phyloP scores from a whole-genome alignment of 495 filamentous ascomycete genomes.

The Penicillium lividum region DNA sequence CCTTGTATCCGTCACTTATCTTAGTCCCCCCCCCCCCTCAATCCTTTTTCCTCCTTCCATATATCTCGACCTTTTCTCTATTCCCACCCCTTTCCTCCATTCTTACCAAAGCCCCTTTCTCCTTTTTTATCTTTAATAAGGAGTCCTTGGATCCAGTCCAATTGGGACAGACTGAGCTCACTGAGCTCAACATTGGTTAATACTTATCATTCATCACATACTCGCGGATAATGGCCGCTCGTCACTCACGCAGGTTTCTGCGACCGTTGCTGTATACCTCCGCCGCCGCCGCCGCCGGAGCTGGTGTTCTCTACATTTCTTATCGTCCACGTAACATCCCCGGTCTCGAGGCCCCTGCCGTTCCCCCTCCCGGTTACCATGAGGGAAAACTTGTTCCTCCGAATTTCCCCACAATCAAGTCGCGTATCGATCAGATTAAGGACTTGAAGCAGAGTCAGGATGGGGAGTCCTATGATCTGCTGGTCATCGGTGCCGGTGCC shows the following conservation, averaged over 20 bases:
- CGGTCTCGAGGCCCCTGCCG: conserved; percentile 74
- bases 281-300: conserved; percentile 57
- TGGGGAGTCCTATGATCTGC: conserved; percentile 70
- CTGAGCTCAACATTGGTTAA: too few relatives aligned
- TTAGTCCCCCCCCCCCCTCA: neutral
- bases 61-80: too few relatives aligned
- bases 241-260: conserved; percentile 57
- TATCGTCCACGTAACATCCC: conserved; percentile 87
- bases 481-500: conserved; percentile 90
- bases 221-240: conserved; percentile 55
- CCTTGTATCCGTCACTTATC: neutral
- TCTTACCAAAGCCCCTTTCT: too few relatives aligned
- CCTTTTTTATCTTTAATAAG: too few relatives aligned
- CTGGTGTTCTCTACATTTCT: conserved; percentile 69
- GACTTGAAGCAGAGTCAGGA: conserved; percentile 46
- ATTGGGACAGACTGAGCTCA: neutral
- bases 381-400: conserved; percentile 79
- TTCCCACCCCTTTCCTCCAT: too few relatives aligned
- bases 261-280: conserved; percentile 62
- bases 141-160: neutral
- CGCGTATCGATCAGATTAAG: conserved; percentile 58
- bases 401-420: conserved; percentile 76
- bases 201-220: conserved; percentile 19
- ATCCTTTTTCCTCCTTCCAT: neutral
- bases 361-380: conserved; percentile 79